A percentile compares a stretch with the other conserved stretches of the same genome.
These are phyloP conservation scores for Yamadazyma olivae DNA, from an alignment of 805 yeast genomes.

Conservation along the genomic window DNA sequence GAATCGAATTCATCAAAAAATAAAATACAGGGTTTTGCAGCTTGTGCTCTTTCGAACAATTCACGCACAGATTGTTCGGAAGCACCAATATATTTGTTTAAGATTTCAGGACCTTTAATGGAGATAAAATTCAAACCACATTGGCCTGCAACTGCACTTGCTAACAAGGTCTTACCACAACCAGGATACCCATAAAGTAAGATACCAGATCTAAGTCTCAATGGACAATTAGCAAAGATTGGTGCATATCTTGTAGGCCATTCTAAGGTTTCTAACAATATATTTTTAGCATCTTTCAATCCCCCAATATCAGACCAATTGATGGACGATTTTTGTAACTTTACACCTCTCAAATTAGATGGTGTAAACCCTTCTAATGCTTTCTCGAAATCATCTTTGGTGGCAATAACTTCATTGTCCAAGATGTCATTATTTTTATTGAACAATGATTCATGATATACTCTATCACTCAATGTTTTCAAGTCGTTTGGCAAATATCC, in stretches of 20 bases:
- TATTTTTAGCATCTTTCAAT: constrained; percentile 65
- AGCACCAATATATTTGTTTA: constrained; percentile 95
- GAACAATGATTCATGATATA: constrained; percentile 50
- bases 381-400: constrained; percentile 36
- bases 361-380: constrained; percentile 76
- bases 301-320: constrained; percentile 94
- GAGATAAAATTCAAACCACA: constrained; percentile 93
- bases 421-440: constrained; percentile 9
- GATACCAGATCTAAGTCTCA: constrained; percentile 85
- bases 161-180: constrained; percentile 91
- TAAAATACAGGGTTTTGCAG: constrained; percentile 89
- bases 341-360: constrained; percentile 80
- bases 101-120: constrained; percentile 92
- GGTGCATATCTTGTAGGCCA: constrained; percentile 98
- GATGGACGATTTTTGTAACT: constrained; percentile 70
- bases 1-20: constrained; percentile 97
- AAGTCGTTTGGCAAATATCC: constrained; percentile 88
- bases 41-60: constrained; percentile 87
- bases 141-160: constrained; percentile 90
- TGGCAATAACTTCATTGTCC: constrained; percentile 11
- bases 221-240: constrained; percentile 84
- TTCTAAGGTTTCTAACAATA: constrained; percentile 83
- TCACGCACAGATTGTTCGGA: constrained; percentile 94
- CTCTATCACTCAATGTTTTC: constrained; percentile 66
- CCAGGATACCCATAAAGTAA: constrained; percentile 95